A percentile compares a stretch with the other conserved stretches of the same genome.
phyloP scores from a whole-genome alignment of 371 early-diverging fungal genomes.

The Mortierella sp. region DNA sequence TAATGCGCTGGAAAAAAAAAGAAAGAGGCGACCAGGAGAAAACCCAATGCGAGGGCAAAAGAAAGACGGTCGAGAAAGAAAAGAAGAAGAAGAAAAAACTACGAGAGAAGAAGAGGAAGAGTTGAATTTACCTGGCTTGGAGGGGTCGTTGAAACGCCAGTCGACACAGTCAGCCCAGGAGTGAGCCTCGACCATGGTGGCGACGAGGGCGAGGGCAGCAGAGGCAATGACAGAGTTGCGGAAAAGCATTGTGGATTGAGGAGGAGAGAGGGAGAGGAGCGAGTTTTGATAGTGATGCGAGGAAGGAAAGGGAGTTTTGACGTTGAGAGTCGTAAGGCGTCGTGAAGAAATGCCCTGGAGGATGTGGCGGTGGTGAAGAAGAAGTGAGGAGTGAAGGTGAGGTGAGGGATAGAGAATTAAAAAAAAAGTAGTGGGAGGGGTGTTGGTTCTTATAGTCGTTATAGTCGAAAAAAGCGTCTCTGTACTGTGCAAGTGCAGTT shows the following conservation, averaged over 20 bases:
- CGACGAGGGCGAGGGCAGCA: conserved; percentile 41
- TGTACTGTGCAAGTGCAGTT: not conserved
- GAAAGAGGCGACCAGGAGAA: not conserved
- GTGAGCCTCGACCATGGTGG: conserved; percentile 39
- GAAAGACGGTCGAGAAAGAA: not conserved
- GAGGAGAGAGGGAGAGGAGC: not conserved
- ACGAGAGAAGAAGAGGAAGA: not conserved
- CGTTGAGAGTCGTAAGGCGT: conserved; percentile 4
- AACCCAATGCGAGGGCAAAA: not conserved
- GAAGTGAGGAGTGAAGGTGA: not conserved
- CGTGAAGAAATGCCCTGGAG: not conserved
- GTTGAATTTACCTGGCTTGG: conserved; percentile 31
- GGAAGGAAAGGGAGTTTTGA: not conserved
- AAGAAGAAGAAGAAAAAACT: no score
- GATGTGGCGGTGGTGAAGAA: conserved; percentile 8
- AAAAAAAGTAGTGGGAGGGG: not conserved
- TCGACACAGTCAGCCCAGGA: conserved; percentile 55
- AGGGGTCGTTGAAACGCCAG: conserved; percentile 44
- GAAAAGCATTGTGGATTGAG: conserved; percentile 27
- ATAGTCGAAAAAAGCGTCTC: no score
- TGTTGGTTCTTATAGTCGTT: not conserved
- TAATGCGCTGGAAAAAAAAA: not conserved
- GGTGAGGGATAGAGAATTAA: not conserved
- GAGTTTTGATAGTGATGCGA: not conserved
- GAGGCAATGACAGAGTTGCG: conserved; percentile 38